Conservation (phyloP, 352 stramenopile species). For the Globisporangium okanoganense region DNA sequence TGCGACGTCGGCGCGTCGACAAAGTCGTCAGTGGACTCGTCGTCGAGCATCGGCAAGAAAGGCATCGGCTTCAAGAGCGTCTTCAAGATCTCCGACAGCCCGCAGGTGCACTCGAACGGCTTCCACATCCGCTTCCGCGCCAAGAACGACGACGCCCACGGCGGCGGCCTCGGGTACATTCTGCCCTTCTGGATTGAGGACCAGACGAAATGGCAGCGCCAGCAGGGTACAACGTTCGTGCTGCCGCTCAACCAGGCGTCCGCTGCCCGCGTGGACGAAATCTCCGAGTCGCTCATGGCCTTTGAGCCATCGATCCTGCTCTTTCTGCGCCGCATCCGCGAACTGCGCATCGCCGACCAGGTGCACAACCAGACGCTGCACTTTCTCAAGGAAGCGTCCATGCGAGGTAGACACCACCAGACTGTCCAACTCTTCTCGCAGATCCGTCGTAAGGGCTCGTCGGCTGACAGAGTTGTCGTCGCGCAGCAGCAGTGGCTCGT, state of each 20-base stretch:
- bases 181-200: conserved; percentile 77
- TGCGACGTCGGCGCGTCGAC: conserved; percentile 87
- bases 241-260: conserved; percentile 64
- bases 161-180: conserved; percentile 67
- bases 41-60: conserved; percentile 85
- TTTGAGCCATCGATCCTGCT: conserved; percentile 80
- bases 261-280: conserved; percentile 35
- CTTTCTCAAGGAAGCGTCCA: conserved; percentile 38
- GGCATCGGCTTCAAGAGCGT: conserved; percentile 92
- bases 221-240: conserved; percentile 66
- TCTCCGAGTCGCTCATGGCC: conserved; percentile 54
- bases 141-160: conserved; percentile 35
- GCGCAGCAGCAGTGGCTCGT: conserved; percentile 60
- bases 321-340: conserved; percentile 69
- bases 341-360: conserved; percentile 52
- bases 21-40: conserved; percentile 34
- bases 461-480: conserved; percentile 6
- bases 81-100: conserved; percentile 81
- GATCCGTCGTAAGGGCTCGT: conserved; percentile 12
- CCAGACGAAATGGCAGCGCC: conserved; percentile 29
- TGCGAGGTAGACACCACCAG: conserved; percentile 16
- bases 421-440: conserved; percentile 40
- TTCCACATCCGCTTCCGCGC: conserved; percentile 82
- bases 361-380: conserved; percentile 25
- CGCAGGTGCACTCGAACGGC: conserved; percentile 86